A percentile compares a stretch with the other conserved stretches of the same genome.
Conservation (phyloP, 805 yeast genomes). For the Lachancea meyersii region DNA sequence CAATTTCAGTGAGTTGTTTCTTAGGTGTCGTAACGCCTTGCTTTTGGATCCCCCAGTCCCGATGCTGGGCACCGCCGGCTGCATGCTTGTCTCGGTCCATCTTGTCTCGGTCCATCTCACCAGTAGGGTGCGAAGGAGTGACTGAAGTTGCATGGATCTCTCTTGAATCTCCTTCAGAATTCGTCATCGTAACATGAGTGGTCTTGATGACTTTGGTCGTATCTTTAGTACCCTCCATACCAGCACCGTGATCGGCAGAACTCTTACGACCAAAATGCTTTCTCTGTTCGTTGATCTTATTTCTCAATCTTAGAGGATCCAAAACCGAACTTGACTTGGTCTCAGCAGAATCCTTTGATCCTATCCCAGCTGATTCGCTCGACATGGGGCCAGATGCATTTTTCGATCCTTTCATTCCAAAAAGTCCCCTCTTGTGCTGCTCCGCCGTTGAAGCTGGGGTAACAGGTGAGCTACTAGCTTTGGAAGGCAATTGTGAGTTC, state of each 20-base stretch:
- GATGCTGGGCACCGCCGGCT: too few species aligned
- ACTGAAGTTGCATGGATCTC: too few species aligned
- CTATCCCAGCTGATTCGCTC: neutral
- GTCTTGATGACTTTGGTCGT: too few species aligned
- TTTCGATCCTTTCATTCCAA: neutral
- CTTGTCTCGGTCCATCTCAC: too few species aligned
- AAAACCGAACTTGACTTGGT: neutral
- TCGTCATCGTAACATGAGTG: too few species aligned
- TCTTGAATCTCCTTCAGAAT: too few species aligned
- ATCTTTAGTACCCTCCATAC: neutral
- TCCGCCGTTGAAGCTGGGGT: neutral
- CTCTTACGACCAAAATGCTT: conserved; percentile 4
- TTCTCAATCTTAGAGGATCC: conserved; percentile 1
- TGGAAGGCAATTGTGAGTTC: neutral
- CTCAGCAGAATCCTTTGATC: neutral
- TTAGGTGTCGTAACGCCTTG: neutral
- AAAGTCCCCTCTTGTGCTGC: conserved; percentile 6
- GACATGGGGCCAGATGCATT: neutral
- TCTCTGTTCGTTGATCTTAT: conserved; percentile 2
- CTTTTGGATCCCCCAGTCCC: too few species aligned
- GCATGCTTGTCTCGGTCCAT: too few species aligned
- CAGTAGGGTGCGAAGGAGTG: too few species aligned
- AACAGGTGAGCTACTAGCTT: neutral
- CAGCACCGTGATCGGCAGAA: neutral
- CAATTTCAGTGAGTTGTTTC: neutral